Evolutionary conservation across 164 flowering plant genomes (phyloP), one percentile per base, ranked within the genome.

Genomic region (Magnolia kwangsiensis): DNA sequence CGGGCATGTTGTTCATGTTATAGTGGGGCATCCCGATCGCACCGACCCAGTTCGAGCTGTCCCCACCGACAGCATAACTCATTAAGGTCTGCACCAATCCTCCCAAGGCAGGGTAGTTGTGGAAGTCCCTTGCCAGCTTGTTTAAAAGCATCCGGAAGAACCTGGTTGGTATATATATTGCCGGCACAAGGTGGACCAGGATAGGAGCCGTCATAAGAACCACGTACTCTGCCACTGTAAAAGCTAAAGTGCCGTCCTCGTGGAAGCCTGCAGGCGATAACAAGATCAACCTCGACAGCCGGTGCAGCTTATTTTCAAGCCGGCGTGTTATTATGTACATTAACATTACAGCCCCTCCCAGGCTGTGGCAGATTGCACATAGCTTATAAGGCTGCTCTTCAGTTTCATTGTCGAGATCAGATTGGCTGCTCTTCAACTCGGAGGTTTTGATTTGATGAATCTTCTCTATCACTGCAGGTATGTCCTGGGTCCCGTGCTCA

Each of bases 1-100:
- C 99, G 0, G 99, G 99, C 98, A 96, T 96, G 82, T 96, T 96
- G 73, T 96, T 87, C 97, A 92, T 94, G 79, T 96, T 96, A 81
- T 96, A 96, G 79, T 96, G 98, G 4, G 99, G 94, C 71, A 87
- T 67, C 3, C 98, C 95, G 0, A 96, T 27, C 29, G 87, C 98
- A 18, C 98, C 99, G 2, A 96, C 89, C 99, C 99, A 96, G 73
- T 96, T 91, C 73, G 99, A 96, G 83, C 99, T 91, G 80, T 96
- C 99, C 14, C 99, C 99, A 70, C 99, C 99, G 16, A 86, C 90
- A n/a, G 85, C 86, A 74, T 94, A 94, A 82, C 98, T 85, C 91
- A 96, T 88, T 61, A 96, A 83, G 27, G 98, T 96, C 82, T 96
- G 99, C 69, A 96, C 99, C 74, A 96, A 83, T 24, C 99, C 99